phyloP scores from a whole-genome alignment of 2,329 filamentous ascomycete species.

The Lomentospora prolificans region DNA sequence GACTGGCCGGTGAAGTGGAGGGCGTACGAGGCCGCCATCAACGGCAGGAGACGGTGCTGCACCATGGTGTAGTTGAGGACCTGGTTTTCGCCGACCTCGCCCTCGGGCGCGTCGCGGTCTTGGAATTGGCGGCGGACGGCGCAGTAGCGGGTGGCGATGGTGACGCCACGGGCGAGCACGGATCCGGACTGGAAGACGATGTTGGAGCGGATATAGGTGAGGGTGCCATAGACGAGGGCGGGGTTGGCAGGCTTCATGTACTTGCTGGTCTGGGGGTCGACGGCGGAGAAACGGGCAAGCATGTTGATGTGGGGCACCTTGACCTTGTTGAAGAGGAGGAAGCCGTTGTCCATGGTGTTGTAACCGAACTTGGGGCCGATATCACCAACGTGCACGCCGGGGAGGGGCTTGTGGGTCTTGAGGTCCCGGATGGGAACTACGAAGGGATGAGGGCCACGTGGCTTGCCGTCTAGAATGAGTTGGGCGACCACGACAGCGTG shows the following conservation, averaged over 20 bases:
- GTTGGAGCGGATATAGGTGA: conserved; percentile 64
- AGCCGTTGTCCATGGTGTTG: conserved; percentile 77
- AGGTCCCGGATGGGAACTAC: conserved; percentile 64
- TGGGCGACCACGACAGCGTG: conserved; percentile 73
- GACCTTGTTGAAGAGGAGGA: conserved; percentile 65
- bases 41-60: conserved; percentile 62
- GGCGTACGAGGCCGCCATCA: conserved; percentile 67
- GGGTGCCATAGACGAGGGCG: conserved; percentile 61
- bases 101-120: conserved; percentile 55
- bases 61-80: conserved; percentile 78
- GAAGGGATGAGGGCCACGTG: conserved; percentile 67
- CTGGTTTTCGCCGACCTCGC: conserved; percentile 54
- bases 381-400: conserved; percentile 65
- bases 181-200: conserved; percentile 66
- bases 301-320: conserved; percentile 67
- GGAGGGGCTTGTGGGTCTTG: conserved; percentile 58
- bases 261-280: conserved; percentile 58
- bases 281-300: conserved; percentile 59
- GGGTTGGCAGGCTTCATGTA: conserved; percentile 59
- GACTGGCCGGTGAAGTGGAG: conserved; percentile 68
- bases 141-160: conserved; percentile 66
- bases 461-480: conserved; percentile 57
- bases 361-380: conserved; percentile 75
- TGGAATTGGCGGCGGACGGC: conserved; percentile 70
- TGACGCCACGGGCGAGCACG: conserved; percentile 64